Percentiles rank a stretch among this genome's conserved stretches.
phyloP scores from a whole-genome alignment of 202 grass and related monocot species.

The Panicum virgatum region DNA sequence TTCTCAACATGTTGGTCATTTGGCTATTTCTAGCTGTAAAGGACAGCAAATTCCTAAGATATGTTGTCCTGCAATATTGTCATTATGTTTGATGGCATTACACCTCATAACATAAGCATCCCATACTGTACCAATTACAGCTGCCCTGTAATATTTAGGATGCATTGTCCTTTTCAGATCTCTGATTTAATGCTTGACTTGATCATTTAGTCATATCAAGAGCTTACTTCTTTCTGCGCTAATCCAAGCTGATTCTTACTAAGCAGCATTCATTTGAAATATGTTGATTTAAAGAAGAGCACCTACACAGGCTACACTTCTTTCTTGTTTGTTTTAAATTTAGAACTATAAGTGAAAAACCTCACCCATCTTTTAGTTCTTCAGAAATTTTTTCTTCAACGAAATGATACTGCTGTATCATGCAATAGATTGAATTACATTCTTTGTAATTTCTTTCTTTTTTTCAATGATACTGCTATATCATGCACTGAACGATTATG shows the following conservation, averaged over 20 bases:
- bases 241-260: background rate
- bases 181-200: background rate
- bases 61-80: background rate
- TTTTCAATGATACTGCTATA: background rate
- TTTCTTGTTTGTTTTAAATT: slow-evolving; percentile 8
- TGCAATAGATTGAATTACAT: background rate
- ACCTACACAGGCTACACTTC: background rate
- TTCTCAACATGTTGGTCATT: background rate
- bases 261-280: slow-evolving; percentile 5
- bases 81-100: background rate
- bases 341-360: background rate
- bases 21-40: background rate
- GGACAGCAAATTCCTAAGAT: background rate
- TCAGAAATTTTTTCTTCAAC: slow-evolving; percentile 4
- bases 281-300: slow-evolving; percentile 4
- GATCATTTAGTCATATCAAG: slow-evolving; percentile 13
- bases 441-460: background rate
- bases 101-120: slow-evolving; percentile 11
- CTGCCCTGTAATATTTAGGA: background rate
- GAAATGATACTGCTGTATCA: background rate
- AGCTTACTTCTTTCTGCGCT: background rate
- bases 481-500: background rate
- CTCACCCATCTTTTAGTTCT: background rate
- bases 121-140: background rate
- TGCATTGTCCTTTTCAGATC: background rate